Percentiles rank a stretch among this genome's conserved stretches.
Evolutionary conservation across 352 stramenopile genomes (phyloP).

Genomic region (Saprolegnia parasitica): DNA sequence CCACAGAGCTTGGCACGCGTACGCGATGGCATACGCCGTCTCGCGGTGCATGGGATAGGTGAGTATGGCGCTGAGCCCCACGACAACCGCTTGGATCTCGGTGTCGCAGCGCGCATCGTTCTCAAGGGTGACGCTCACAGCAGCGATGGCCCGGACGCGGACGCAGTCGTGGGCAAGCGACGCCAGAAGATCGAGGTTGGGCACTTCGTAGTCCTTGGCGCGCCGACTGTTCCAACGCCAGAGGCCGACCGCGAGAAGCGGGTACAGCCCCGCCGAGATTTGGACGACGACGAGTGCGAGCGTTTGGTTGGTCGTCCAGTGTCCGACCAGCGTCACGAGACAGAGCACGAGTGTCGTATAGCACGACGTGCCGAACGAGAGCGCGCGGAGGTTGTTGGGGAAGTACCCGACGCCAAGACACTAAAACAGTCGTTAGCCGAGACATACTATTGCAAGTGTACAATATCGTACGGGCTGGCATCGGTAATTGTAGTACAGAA

Average conservation of each 20-base stretch:
- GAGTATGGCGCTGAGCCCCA: not conserved
- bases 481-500: constrained; percentile 26
- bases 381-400: constrained; percentile 22
- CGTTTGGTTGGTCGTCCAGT: too few relatives aligned
- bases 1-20: constrained; percentile 24
- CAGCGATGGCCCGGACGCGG: constrained; percentile 3
- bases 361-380: constrained; percentile 24
- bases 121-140: constrained; percentile 15
- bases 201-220: constrained; percentile 10
- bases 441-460: too few relatives aligned
- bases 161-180: not conserved
- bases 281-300: too few relatives aligned
- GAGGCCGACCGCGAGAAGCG: not conserved
- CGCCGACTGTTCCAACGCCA: constrained; percentile 8
- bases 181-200: constrained; percentile 4
- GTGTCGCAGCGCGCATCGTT: not conserved
- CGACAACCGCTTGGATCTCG: too few relatives aligned
- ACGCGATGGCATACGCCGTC: not conserved
- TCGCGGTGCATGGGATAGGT: not conserved
- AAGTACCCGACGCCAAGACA: constrained; percentile 19
- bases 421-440: too few relatives aligned
- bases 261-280: not conserved
- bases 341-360: constrained; percentile 5
- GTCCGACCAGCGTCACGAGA: too few relatives aligned
- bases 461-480: constrained; percentile 18